These are phyloP conservation scores for Fraxinus baroniana DNA, from an alignment of 305 asterid species.

Conservation along the genomic window DNA sequence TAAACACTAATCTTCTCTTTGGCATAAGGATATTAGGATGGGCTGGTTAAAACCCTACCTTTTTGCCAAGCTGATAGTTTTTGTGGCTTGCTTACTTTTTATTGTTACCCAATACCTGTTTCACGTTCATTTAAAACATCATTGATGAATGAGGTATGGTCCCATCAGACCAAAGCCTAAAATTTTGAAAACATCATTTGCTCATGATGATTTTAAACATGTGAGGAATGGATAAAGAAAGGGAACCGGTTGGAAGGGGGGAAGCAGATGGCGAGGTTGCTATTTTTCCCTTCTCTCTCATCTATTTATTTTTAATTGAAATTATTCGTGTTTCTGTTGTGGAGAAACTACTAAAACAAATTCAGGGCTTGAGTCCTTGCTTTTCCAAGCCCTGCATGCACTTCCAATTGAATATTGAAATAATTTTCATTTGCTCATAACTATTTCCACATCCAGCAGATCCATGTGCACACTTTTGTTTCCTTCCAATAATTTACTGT, in stretches of 20 bases:
- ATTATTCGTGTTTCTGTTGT: not conserved
- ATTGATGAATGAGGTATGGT: not conserved
- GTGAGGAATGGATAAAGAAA: not conserved
- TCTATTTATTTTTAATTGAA: not conserved
- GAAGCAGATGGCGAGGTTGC: not conserved
- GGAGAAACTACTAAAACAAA: not conserved
- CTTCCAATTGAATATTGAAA: not conserved
- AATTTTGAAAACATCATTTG: not conserved
- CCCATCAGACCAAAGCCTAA: not conserved
- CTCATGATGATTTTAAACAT: not conserved
- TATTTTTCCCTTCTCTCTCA: not conserved
- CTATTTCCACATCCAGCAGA: not conserved
- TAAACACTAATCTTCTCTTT: not conserved
- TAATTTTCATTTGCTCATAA: constrained; percentile 9
- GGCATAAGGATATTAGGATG: not conserved
- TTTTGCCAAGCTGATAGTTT: not conserved
- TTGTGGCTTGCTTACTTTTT: not conserved
- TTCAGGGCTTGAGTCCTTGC: not conserved
- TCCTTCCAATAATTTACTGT: not conserved
- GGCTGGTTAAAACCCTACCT: not conserved
- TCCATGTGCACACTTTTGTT: not conserved
- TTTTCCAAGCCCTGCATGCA: not conserved
- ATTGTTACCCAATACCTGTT: not conserved
- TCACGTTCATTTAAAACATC: not conserved
- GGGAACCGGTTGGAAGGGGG: not conserved